A percentile compares a stretch with the other conserved stretches of the same genome.
Conservation (phyloP, 176 grass and related monocot genomes). For the Aegilops longissima region DNA sequence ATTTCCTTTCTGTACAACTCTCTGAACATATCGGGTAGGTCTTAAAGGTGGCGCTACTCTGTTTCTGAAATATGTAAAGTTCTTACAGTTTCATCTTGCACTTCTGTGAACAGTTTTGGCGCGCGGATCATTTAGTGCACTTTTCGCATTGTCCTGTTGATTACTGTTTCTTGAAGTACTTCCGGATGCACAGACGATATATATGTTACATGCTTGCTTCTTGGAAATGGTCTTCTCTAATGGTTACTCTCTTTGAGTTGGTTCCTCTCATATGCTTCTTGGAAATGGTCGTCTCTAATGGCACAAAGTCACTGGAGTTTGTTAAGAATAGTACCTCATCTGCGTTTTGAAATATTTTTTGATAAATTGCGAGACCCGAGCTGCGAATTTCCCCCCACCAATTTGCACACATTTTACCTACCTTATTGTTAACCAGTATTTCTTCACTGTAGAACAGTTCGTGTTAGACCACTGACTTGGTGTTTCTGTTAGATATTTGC, state of each 20-base stretch:
- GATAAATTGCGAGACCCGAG: background rate
- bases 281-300: background rate
- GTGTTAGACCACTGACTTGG: conserved; percentile 23
- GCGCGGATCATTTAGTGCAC: background rate
- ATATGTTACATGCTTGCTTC: background rate
- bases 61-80: background rate
- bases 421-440: background rate
- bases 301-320: background rate
- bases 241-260: background rate
- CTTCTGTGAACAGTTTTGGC: background rate
- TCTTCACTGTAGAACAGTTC: background rate
- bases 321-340: background rate
- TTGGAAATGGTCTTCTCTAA: conserved; percentile 4
- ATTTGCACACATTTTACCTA: background rate
- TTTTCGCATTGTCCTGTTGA: background rate
- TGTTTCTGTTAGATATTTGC: conserved; percentile 14
- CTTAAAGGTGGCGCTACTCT: background rate
- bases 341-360: conserved; percentile 8
- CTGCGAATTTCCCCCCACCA: background rate
- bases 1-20: background rate
- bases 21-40: background rate
- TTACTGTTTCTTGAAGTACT: conserved; percentile 23
- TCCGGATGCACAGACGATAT: background rate
- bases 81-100: background rate
- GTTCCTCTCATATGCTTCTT: background rate